A percentile compares a stretch with the other conserved stretches of the same genome.
Evolutionary conservation across 2,329 filamentous ascomycete genomes (phyloP).

Genomic region (Diaporthe vexans): DNA sequence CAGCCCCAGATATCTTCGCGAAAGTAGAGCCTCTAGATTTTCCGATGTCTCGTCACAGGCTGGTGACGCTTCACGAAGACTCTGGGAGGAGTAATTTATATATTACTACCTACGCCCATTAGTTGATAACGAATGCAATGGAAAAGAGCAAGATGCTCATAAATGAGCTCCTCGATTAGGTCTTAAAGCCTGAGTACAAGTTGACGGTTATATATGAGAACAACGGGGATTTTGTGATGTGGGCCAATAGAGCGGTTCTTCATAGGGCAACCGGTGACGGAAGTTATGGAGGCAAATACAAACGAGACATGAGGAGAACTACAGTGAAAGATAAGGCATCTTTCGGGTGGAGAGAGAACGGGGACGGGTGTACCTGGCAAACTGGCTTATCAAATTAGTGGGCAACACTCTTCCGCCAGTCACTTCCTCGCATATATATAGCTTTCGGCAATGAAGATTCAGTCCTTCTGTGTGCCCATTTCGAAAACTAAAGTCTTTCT

Average conservation of each 20-base stretch:
- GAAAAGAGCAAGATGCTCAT: slow-evolving; percentile 52
- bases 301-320: too few relatives aligned
- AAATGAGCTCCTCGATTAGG: slow-evolving; percentile 31
- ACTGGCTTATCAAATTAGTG: too few relatives aligned
- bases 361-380: too few relatives aligned
- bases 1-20: slow-evolving; percentile 51
- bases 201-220: slow-evolving; percentile 40
- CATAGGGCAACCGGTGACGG: slow-evolving; percentile 35
- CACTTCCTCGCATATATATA: too few relatives aligned
- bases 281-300: too few relatives aligned
- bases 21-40: slow-evolving; percentile 50
- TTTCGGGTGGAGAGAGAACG: too few relatives aligned
- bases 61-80: slow-evolving; percentile 57
- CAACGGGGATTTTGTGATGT: slow-evolving; percentile 41
- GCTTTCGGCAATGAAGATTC: too few relatives aligned
- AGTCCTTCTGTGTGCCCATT: too few relatives aligned
- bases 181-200: slow-evolving; percentile 36
- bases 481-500: too few relatives aligned
- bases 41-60: slow-evolving; percentile 52
- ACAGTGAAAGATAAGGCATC: too few relatives aligned
- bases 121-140: slow-evolving; percentile 53
- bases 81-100: slow-evolving; percentile 60
- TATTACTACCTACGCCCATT: slow-evolving; percentile 58
- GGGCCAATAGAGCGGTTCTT: slow-evolving; percentile 43
- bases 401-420: too few relatives aligned